phyloP scores from a whole-genome alignment of 2,329 filamentous ascomycete genomes.

The Aspergillus bombycis region DNA sequence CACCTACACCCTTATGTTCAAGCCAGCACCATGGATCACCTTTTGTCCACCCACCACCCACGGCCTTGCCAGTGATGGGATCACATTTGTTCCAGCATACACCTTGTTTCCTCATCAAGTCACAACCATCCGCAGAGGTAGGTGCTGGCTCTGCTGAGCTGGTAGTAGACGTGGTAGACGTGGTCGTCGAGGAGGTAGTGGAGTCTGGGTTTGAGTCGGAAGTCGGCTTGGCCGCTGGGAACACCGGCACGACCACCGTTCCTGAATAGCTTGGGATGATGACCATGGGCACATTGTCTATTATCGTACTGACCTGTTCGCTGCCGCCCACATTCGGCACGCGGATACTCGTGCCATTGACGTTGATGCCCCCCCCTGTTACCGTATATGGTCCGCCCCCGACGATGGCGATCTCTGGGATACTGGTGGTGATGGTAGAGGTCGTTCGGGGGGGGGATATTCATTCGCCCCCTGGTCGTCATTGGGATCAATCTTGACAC shows the following conservation, averaged over 20 bases:
- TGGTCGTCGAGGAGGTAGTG: background rate
- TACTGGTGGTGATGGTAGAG: background rate
- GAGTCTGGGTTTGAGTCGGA: background rate
- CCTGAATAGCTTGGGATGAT: background rate
- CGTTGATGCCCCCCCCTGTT: background rate
- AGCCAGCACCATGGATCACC: slow-evolving; percentile 12
- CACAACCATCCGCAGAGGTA: background rate
- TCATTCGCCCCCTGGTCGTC: background rate
- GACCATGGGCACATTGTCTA: background rate
- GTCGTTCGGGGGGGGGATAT: background rate
- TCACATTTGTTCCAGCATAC: slow-evolving; percentile 11
- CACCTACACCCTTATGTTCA: background rate
- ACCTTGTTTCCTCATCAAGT: background rate
- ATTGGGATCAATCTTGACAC: background rate
- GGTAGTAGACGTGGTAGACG: background rate
- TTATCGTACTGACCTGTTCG: background rate
- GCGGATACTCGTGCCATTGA: background rate
- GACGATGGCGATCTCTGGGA: background rate
- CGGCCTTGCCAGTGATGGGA: background rate
- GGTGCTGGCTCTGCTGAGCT: background rate
- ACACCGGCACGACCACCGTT: background rate
- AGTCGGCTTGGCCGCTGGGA: background rate
- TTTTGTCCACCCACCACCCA: background rate
- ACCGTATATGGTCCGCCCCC: background rate
- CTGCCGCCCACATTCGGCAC: background rate